These are phyloP conservation scores for Lichtheimia corymbifera DNA, from an alignment of 371 early-diverging fungal genomes.

Conservation along the genomic window DNA sequence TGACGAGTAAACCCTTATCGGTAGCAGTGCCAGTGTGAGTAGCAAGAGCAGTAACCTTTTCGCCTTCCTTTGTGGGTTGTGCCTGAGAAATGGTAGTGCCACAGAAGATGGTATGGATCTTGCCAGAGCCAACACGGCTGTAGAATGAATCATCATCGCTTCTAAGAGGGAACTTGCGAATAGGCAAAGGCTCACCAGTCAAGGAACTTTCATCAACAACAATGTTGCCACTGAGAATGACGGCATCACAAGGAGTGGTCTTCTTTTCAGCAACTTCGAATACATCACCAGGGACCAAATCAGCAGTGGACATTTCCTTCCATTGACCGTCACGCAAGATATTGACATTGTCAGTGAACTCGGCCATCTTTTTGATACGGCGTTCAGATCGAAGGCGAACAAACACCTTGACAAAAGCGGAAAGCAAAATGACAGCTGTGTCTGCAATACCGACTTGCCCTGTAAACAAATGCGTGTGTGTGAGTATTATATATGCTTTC, in stretches of 20 bases:
- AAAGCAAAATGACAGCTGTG: constrained; percentile 61
- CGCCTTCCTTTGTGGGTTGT: constrained; percentile 10
- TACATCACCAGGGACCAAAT: constrained; percentile 72
- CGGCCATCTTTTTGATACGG: constrained; percentile 63
- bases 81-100: constrained; percentile 64
- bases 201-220: constrained; percentile 85
- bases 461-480: constrained; percentile 53
- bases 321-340: constrained; percentile 65
- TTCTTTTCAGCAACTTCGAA: constrained; percentile 29
- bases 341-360: constrained; percentile 35
- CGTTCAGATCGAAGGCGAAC: constrained; percentile 58
- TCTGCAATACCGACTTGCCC: constrained; percentile 66
- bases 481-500: constrained; percentile 52
- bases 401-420: constrained; percentile 66
- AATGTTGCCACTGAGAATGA: constrained; percentile 68
- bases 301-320: constrained; percentile 45
- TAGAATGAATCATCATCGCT: constrained; percentile 40
- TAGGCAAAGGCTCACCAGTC: constrained; percentile 85
- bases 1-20: constrained; percentile 75
- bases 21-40: constrained; percentile 75
- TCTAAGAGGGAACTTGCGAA: constrained; percentile 71
- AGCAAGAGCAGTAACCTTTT: constrained; percentile 52
- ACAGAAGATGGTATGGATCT: constrained; percentile 60
- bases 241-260: constrained; percentile 69
- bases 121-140: constrained; percentile 35